phyloP scores from a whole-genome alignment of 306 rosid species.

The Spatholobus suberectus region DNA sequence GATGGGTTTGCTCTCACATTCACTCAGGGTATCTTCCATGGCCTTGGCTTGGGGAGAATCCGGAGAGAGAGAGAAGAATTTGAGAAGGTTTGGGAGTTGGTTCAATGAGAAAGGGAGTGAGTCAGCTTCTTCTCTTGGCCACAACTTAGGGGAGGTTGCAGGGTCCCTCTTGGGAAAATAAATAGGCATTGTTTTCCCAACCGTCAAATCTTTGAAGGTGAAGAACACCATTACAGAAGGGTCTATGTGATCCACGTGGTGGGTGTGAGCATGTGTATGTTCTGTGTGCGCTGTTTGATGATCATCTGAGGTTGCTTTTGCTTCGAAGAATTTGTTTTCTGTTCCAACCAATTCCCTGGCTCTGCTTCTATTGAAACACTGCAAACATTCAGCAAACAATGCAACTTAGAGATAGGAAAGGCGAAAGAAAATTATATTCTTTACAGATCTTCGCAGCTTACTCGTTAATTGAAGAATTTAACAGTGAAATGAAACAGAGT shows the following conservation, averaged over 20 bases:
- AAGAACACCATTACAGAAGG: slow-evolving; percentile 69
- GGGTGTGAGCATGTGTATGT: slow-evolving; percentile 36
- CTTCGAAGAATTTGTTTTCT: background rate
- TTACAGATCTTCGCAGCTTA: too few relatives aligned
- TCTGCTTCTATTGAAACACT: slow-evolving; percentile 45
- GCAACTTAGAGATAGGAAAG: too few relatives aligned
- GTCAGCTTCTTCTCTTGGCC: slow-evolving; percentile 58
- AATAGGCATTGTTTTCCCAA: slow-evolving; percentile 63
- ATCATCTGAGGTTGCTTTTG: slow-evolving; percentile 19
- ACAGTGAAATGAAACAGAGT: background rate
- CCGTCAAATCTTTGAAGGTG: slow-evolving; percentile 59
- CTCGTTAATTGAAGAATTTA: background rate
- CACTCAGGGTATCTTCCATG: slow-evolving; percentile 60
- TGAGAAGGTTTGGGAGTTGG: slow-evolving; percentile 57
- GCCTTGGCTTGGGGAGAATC: slow-evolving; percentile 76
- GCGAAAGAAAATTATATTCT: too few relatives aligned
- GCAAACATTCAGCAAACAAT: background rate
- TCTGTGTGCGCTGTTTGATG: slow-evolving; percentile 16
- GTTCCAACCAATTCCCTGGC: slow-evolving; percentile 35
- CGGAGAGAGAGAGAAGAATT: slow-evolving; percentile 55
- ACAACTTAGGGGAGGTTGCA: slow-evolving; percentile 59
- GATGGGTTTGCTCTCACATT: slow-evolving; percentile 70
- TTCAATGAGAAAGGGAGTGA: slow-evolving; percentile 68
- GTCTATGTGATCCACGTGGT: slow-evolving; percentile 52
- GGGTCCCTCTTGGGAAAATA: slow-evolving; percentile 74